Evolutionary conservation across 306 rosid genomes (phyloP).

Genomic region (Hippophae tibetana): DNA sequence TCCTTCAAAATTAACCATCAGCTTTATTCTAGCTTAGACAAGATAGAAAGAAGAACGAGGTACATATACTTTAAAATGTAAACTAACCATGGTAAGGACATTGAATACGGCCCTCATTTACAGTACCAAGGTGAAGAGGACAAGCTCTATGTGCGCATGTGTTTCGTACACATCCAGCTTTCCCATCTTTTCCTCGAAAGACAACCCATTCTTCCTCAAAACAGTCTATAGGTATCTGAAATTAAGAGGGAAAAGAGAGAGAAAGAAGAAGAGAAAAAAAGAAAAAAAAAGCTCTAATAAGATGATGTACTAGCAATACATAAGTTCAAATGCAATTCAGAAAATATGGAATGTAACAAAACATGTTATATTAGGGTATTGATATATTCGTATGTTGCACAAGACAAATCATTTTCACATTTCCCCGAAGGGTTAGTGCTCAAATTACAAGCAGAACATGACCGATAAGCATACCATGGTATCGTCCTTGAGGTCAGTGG

Average conservation of each 20-base stretch:
- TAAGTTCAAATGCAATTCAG: too few species aligned
- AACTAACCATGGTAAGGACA: slow-evolving; percentile 94
- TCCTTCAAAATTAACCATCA: background rate
- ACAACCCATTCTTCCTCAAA: slow-evolving; percentile 95
- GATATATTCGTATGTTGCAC: too few species aligned
- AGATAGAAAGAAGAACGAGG: background rate
- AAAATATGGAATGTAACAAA: too few species aligned
- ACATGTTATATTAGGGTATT: too few species aligned
- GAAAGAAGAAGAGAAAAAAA: too few species aligned
- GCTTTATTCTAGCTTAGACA: background rate
- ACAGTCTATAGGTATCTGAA: slow-evolving; percentile 83
- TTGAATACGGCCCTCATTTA: slow-evolving; percentile 79
- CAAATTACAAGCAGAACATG: background rate
- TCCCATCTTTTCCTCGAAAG: slow-evolving; percentile 87
- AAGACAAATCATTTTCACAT: background rate
- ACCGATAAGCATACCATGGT: slow-evolving; percentile 54
- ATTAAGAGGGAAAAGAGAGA: slow-evolving; percentile 14
- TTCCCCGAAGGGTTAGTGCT: background rate
- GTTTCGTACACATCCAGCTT: slow-evolving; percentile 89
- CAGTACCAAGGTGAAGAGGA: slow-evolving; percentile 91
- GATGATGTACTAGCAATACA: slow-evolving; percentile 1
- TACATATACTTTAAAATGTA: background rate
- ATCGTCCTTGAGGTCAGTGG: slow-evolving; percentile 64
- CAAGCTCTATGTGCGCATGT: slow-evolving; percentile 98
- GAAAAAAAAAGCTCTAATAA: slow-evolving; percentile 4